Evolutionary conservation across 768 basidiomycete genomes (phyloP).

Genomic region (Paxillus ammoniavirescens): DNA sequence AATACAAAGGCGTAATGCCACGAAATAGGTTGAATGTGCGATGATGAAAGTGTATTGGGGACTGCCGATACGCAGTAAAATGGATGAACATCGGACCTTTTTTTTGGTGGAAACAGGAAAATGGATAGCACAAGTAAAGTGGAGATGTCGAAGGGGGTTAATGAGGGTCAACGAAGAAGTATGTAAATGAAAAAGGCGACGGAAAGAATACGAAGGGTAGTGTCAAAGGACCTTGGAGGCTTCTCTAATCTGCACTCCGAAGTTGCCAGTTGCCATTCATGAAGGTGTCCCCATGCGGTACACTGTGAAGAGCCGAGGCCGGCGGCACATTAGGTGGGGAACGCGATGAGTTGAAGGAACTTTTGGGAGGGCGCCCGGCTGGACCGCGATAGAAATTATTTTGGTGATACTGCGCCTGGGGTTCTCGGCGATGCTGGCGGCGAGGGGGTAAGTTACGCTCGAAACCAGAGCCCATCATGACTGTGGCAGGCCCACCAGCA

Average conservation of each 20-base stretch:
- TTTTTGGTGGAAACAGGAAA: neutral
- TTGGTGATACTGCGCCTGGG: conserved; percentile 28
- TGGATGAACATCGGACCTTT: neutral
- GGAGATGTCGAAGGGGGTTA: neutral
- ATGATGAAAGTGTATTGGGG: no score
- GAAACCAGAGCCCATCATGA: conserved; percentile 11
- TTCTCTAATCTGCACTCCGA: conserved; percentile 13
- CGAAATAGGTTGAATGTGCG: conserved; percentile 3
- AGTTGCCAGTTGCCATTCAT: conserved; percentile 20
- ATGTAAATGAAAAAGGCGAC: conserved; percentile 8
- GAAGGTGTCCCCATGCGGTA: conserved; percentile 7
- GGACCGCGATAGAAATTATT: conserved; percentile 20
- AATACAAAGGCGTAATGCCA: conserved; percentile 1
- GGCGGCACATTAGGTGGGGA: conserved; percentile 16
- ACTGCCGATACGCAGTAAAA: neutral
- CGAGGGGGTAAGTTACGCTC: conserved; percentile 30
- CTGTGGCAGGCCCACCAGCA: conserved; percentile 12
- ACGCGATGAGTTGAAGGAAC: conserved; percentile 16
- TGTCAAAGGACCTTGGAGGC: neutral
- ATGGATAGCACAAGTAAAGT: neutral
- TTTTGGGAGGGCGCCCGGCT: conserved; percentile 19
- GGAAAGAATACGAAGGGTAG: neutral
- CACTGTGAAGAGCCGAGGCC: conserved; percentile 4
- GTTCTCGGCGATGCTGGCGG: conserved; percentile 31
- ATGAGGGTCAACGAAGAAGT: conserved; percentile 3